Evolutionary conservation across 176 grass and related monocot species (phyloP).

Genomic region (Zoysia pacifica): DNA sequence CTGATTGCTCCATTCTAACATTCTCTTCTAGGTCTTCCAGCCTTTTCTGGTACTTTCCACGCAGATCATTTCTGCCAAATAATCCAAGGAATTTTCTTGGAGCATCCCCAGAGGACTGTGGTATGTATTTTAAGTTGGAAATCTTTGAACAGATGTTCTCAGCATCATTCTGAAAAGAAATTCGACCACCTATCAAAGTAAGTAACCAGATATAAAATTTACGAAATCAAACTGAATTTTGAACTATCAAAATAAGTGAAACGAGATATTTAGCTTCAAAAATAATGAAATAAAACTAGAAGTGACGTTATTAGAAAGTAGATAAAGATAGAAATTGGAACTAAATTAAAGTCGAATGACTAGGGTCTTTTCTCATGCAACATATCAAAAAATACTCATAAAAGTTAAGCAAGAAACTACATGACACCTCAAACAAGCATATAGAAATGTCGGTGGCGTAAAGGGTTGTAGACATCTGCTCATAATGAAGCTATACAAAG

Average conservation of each 20-base stretch:
- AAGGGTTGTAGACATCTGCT: neutral
- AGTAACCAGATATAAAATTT: constrained; percentile 24
- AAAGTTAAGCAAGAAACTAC: neutral
- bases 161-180: constrained; percentile 71
- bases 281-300: neutral
- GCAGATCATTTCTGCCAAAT: constrained; percentile 64
- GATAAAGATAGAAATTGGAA: constrained; percentile 5
- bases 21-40: constrained; percentile 85
- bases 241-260: neutral
- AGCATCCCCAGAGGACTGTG: constrained; percentile 25
- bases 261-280: too few species aligned
- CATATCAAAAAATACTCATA: constrained; percentile 10
- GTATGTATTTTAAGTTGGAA: constrained; percentile 58
- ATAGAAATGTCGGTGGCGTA: constrained; percentile 9
- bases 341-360: constrained; percentile 2
- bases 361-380: neutral
- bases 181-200: constrained; percentile 25
- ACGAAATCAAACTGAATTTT: constrained; percentile 20
- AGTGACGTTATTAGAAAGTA: constrained; percentile 7
- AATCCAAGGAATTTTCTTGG: constrained; percentile 64
- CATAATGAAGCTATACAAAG: constrained; percentile 18
- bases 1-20: constrained; percentile 83
- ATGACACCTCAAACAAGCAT: neutral
- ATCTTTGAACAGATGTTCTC: constrained; percentile 77
- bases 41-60: constrained; percentile 59